Percentiles rank a stretch among this genome's conserved stretches.
These are phyloP conservation scores for Solanum sparsipilum DNA, from an alignment of 257 asterid genomes.

Conservation along the genomic window DNA sequence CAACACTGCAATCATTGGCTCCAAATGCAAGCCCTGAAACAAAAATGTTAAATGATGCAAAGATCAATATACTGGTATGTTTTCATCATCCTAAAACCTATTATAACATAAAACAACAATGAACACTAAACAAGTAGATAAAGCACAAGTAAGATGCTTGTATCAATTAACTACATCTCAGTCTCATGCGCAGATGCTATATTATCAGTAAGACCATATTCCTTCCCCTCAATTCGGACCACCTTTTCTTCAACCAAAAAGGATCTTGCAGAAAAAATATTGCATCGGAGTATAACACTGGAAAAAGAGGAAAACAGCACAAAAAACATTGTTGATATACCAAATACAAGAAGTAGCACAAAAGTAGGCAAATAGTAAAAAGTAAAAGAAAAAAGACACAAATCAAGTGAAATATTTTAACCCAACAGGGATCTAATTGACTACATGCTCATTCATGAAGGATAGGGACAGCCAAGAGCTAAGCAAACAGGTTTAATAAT, in stretches of 20 bases:
- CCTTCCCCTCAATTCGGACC: not conserved
- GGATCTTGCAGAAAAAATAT: not conserved
- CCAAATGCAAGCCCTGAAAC: slow-evolving; percentile 67
- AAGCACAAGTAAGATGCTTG: not conserved
- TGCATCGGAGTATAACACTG: not conserved
- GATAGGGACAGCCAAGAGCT: not conserved
- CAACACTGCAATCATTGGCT: slow-evolving; percentile 33
- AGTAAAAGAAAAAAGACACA: not conserved
- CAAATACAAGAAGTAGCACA: not conserved
- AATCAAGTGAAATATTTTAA: not conserved
- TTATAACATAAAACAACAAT: not conserved
- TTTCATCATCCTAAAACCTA: not conserved
- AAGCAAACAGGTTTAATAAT: not conserved
- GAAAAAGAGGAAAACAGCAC: not conserved
- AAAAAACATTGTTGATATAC: not conserved
- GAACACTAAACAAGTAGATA: not conserved
- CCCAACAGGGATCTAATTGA: not conserved
- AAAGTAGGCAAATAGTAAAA: not conserved
- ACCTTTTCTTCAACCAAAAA: not conserved
- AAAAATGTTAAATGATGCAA: not conserved
- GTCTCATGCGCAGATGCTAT: not conserved
- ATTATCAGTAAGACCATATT: not conserved
- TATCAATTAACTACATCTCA: not conserved
- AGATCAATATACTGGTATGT: not conserved
- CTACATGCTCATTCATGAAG: not conserved